phyloP scores from a whole-genome alignment of 148 eudicot species.

The Talinum fruticosum region DNA sequence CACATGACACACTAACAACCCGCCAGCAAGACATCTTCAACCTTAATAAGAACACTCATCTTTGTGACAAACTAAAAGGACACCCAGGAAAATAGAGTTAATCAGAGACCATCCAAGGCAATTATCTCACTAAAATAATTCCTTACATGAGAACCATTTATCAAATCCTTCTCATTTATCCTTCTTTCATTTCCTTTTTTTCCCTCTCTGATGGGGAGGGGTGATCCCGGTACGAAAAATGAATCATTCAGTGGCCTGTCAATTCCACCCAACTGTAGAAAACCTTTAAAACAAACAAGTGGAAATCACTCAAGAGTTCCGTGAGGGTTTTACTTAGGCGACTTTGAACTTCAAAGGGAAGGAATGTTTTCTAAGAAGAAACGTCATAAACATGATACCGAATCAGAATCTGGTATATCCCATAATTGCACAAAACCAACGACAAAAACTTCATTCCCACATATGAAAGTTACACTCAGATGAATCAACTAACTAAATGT shows the following conservation, averaged over 20 bases:
- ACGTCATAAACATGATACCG: not conserved
- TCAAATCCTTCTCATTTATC: not conserved
- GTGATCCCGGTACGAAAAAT: too few relatives aligned
- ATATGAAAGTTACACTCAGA: not conserved
- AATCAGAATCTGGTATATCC: not conserved
- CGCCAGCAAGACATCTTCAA: too few relatives aligned
- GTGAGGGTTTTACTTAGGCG: not conserved
- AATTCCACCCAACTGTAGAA: slow-evolving; percentile 9
- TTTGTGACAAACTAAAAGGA: not conserved
- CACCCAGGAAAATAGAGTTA: not conserved
- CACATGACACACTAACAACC: not conserved
- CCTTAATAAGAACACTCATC: slow-evolving; percentile 4
- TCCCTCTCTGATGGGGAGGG: not conserved
- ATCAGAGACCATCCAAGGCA: not conserved
- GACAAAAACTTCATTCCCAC: not conserved
- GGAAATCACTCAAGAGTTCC: slow-evolving; percentile 18
- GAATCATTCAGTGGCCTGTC: slow-evolving; percentile 17
- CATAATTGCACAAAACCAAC: not conserved
- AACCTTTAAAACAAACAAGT: not conserved
- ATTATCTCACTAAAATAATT: not conserved
- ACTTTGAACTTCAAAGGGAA: slow-evolving; percentile 14
- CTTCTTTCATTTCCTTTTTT: not conserved
- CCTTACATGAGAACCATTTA: not conserved
- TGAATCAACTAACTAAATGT: not conserved
- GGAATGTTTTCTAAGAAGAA: not conserved